Evolutionary conservation across 805 yeast genomes (phyloP), one percentile per base, ranked within the genome.

Genomic region (Dipodascus albidus): DNA sequence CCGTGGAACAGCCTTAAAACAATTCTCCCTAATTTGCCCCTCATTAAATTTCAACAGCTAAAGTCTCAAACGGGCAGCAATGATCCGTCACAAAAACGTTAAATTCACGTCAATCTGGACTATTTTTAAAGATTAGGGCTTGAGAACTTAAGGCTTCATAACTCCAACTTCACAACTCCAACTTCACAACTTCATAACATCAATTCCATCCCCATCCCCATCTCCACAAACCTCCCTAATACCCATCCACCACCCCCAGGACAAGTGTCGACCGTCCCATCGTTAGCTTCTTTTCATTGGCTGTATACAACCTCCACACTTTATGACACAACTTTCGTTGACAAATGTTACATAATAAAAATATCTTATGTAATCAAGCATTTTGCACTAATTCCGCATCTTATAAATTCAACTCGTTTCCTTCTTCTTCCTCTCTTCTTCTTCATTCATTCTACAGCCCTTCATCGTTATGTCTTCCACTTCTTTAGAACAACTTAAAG

Each of bases 401-500:
- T 27, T 27, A 27, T 27, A 27, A 27, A 27, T 27, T 6, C 33
- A 27, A 27, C 44, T 17, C 44, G 6, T 4, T 3, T 38, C n/a
- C 20, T 38, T 17, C 20, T 38, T 38, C 44, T 17, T 38, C n/a
- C 44, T 38, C n/a, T 14, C 44, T 38, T 38, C 44, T 38, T 38
- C 44, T 38, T 38, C 38, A 31, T 31, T 31, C 14, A 31, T 17
- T 38, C 17, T 19, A 11, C 44, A 14, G 14, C n/a, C 44, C 20
- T 17, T n/a, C 6, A n/a, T 38, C 15, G n/a, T 6, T 11, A 38
- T 38, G 44, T 38, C 44, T 38, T 52, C 75, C 44, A 80, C 81
- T 75, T 85, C 97, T 54, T 78, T 93, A 68, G 98, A 85, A 70
- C 90, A 85, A 74, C 83, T 93, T 69, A 93, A 91, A 73, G 89